Evolutionary conservation across 1,139 yeast genomes (phyloP), one percentile per base, ranked within the genome.

Genomic region (Spathaspora jeffriesii): DNA sequence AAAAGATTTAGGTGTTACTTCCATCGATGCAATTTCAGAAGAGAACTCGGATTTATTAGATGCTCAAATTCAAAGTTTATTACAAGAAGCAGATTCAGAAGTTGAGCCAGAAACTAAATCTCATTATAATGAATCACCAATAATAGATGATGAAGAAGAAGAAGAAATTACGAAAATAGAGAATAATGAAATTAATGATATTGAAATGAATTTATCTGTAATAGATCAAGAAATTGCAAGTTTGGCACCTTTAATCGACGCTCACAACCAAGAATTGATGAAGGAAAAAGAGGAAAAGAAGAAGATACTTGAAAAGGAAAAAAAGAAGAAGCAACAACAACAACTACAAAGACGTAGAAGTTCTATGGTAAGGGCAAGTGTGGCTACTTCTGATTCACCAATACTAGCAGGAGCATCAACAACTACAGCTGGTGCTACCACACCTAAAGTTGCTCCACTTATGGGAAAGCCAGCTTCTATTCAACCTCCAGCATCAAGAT

Each of bases 381-480:
- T n/a, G 6, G 13, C 13, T 11, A 11, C 39, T 20, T 34, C 14
- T n/a, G 27, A 21, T 22, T 14, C 17, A 23, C n/a, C 14, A 38
- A 7, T 37, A 13, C 8, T 34, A 17, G 25, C n/a, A n/a, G n/a
- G n/a, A n/a, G n/a, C n/a, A n/a, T n/a, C n/a, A n/a, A 27, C 30
- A 5, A 27, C 9, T 9, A 14, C 4, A 14, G 34, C 5, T 7
- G 2, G 56, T 30, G 28, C 44, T 8, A 40, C 42, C 30, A 46
- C 48, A 13, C 27, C 47, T 13, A 56, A 65, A 9, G 41, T 62
- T 5, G 56, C 64, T n/a, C 76, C 75, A 2, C 55, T 70, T 8
- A 71, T 70, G 74, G 77, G 77, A 1, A 71, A 68, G 47, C 71
- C 73, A 3, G 80, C 80, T n/a, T 65, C 76, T 14, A 73, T 74